Base-by-base conservation (phyloP, 2,329 filamentous ascomycete species). In the Claviceps sp. region DNA sequence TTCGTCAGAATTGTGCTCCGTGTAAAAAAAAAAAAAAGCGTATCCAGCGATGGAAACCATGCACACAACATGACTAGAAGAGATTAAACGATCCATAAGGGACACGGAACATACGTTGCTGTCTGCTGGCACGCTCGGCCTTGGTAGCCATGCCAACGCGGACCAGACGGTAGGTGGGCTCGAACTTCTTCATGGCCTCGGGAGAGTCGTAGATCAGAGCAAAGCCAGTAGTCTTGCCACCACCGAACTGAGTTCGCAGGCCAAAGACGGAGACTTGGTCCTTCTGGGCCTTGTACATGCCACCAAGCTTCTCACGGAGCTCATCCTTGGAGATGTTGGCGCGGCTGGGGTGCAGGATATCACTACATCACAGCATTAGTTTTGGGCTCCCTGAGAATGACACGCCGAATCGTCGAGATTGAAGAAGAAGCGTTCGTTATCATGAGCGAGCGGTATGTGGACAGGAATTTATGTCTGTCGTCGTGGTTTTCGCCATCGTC, bases 171-270 rank as follows among this genome's bases (percentile, higher is more conserved):
- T 96, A 96, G 77, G 86, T 85, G 67, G 93, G 93, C 84, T 98
- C 93, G 76, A 97, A 98, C 79, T 97, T 97, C 88, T 96, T 96
- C 85, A 98, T 85, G 67, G 90, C 88, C 82, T 98, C 93, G 70
- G 83, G 78, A 62, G 88, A 95, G 77, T 98, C 93, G 83, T 98
- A 98, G 79, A 98, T 81, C 68, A 97, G 88, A 62, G 89, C 93
- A 72, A 98, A 98, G 67, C 93, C 93, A 62, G 91, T 97, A 74
- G 88, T 95, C 86, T 98, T 98, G 81, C 93, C 93, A 71, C 93
- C 93, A 91, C 93, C 93, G 73, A 86, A 98, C 74, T 97, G 91
- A 66, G 93, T 98, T 75, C 88, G 87, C 75, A 98, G 89, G 69
- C 93, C 93, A 73, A 98, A 98, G 74, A 95, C 89, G 74, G 85